Conservation (phyloP, 192 early-diverging fungal species). For the Entomortierella parvispora region DNA sequence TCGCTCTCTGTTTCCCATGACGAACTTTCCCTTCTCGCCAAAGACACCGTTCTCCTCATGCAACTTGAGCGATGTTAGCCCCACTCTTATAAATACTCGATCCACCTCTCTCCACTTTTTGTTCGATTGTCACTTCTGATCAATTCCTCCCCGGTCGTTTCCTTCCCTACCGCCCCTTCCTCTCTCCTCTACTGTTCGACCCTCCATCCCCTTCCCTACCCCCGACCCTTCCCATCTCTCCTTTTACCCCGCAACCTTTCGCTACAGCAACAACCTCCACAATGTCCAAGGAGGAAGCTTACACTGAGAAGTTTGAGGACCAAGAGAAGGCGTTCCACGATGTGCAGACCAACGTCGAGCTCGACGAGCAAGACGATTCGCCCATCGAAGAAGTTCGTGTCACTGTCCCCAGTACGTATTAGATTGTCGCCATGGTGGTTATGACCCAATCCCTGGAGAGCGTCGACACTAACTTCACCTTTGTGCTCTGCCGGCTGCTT, state of each 20-base stretch:
- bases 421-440: no score
- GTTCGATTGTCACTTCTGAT: no score
- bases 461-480: no score
- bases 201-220: background rate
- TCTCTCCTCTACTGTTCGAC: no score
- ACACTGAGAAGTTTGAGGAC: background rate
- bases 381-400: constrained; percentile 49
- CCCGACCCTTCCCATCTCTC: background rate
- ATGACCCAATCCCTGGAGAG: background rate
- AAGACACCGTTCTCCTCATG: no score
- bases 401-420: constrained; percentile 25
- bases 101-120: no score
- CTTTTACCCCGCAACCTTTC: background rate
- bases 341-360: constrained; percentile 2
- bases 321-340: constrained; percentile 7
- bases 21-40: no score
- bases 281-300: constrained; percentile 2
- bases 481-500: background rate
- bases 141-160: no score
- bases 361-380: constrained; percentile 31
- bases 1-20: no score
- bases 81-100: no score
- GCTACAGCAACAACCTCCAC: background rate
- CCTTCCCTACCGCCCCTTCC: no score
- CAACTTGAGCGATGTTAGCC: no score